Conservation (phyloP, 2,329 filamentous ascomycete genomes). For the Verticillium alfalfae region DNA sequence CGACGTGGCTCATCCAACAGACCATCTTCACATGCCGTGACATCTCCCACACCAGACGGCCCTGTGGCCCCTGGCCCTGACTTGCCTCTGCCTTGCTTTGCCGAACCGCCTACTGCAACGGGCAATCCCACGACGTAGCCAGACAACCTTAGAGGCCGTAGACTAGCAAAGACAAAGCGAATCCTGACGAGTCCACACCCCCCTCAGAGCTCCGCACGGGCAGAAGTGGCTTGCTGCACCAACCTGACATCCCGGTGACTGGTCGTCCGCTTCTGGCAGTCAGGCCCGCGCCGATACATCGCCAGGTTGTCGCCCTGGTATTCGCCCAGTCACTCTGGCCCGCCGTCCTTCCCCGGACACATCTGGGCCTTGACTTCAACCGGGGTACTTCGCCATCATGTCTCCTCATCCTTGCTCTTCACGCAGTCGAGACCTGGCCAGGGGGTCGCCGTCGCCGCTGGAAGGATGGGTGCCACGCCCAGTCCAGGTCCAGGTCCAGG, state of each 20-base stretch:
- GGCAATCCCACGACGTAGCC: neutral
- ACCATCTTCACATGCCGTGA: neutral
- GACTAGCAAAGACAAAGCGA: neutral
- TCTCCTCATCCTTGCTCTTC: neutral
- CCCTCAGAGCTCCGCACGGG: neutral
- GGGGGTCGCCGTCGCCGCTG: neutral
- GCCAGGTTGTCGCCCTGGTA: neutral
- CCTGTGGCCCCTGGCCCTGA: neutral
- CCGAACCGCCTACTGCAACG: neutral
- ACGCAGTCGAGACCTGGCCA: neutral
- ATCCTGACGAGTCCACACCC: neutral
- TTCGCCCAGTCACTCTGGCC: neutral
- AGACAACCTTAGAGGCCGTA: neutral
- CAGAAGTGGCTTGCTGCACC: neutral
- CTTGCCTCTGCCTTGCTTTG: neutral
- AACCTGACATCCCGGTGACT: neutral
- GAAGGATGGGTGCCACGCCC: neutral
- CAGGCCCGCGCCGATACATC: neutral
- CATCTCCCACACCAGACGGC: neutral
- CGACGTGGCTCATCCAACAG: neutral
- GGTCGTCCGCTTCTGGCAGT: neutral
- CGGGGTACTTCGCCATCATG: neutral
- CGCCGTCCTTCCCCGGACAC: neutral
- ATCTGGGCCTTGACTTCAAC: neutral
- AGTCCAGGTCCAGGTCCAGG: neutral